These are phyloP conservation scores for Thalassiosira profunda DNA, from an alignment of 108 stramenopile genomes.

Conservation along the genomic window DNA sequence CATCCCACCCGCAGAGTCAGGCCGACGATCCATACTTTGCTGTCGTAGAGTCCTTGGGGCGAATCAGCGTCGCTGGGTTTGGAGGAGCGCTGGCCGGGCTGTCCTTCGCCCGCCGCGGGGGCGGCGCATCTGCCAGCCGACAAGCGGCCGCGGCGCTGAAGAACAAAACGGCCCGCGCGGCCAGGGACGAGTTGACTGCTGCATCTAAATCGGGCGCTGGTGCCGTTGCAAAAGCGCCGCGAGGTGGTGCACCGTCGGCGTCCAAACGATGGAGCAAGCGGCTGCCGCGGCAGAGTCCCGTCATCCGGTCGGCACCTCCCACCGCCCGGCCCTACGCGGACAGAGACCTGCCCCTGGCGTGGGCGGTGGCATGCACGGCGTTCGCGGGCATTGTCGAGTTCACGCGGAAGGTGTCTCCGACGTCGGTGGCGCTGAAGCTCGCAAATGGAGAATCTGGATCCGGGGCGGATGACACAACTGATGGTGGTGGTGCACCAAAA, in stretches of 20 bases:
- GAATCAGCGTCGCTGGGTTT: slow-evolving; percentile 67
- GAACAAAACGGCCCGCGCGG: slow-evolving; percentile 3
- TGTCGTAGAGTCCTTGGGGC: slow-evolving; percentile 65
- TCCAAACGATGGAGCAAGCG: neutral
- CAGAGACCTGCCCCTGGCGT: slow-evolving; percentile 43
- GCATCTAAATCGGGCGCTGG: neutral
- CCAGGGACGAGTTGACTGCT: too few species aligned
- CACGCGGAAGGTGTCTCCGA: slow-evolving; percentile 24
- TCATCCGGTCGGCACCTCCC: slow-evolving; percentile 16
- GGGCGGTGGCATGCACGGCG: slow-evolving; percentile 51
- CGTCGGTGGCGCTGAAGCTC: slow-evolving; percentile 2
- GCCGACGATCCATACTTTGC: slow-evolving; percentile 40
- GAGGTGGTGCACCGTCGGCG: neutral
- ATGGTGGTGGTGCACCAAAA: neutral
- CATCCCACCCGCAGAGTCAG: slow-evolving; percentile 17
- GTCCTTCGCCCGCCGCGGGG: slow-evolving; percentile 55
- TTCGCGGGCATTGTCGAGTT: slow-evolving; percentile 50
- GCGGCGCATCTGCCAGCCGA: neutral
- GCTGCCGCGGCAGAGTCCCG: slow-evolving; percentile 9
- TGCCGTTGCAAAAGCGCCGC: neutral
- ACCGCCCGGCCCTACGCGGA: slow-evolving; percentile 12
- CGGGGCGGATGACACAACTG: neutral
- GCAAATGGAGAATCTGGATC: neutral
- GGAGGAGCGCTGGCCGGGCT: slow-evolving; percentile 73
- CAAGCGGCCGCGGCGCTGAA: neutral